Percentiles rank a stretch among this genome's conserved stretches.
Conservation (phyloP, 768 basidiomycete genomes). For the Panellus pusillus region DNA sequence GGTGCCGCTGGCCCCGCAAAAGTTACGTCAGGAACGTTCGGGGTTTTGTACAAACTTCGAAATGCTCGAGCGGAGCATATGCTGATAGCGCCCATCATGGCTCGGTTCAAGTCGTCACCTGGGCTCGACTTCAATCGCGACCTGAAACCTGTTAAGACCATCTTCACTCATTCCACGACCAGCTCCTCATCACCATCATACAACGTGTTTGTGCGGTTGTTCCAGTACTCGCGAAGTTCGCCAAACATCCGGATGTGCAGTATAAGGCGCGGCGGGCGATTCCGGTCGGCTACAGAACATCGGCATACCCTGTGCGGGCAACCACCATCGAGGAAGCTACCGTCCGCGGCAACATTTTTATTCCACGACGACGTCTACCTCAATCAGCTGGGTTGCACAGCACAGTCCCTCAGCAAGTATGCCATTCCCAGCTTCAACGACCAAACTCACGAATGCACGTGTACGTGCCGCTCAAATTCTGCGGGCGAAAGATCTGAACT, state of each 20-base stretch:
- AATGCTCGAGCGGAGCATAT: slow-evolving; percentile 5
- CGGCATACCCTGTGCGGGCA: slow-evolving; percentile 1
- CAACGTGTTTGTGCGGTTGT: neutral
- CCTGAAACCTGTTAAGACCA: slow-evolving; percentile 3
- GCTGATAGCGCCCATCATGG: slow-evolving; percentile 11
- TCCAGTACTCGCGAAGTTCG: neutral
- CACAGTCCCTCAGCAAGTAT: slow-evolving; percentile 1
- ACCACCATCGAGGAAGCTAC: slow-evolving; percentile 19
- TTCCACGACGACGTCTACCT: slow-evolving; percentile 17
- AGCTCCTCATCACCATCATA: slow-evolving; percentile 4
- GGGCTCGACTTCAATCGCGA: slow-evolving; percentile 9
- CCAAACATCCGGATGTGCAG: neutral
- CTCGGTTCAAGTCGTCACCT: neutral
- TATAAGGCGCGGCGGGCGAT: slow-evolving; percentile 2
- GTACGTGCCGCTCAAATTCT: slow-evolving; percentile 7
- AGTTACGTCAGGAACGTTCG: slow-evolving; percentile 22
- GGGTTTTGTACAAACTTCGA: slow-evolving; percentile 17
- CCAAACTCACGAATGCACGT: slow-evolving; percentile 19
- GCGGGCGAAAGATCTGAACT: slow-evolving; percentile 10
- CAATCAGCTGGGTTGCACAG: slow-evolving; percentile 12
- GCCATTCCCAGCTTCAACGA: slow-evolving; percentile 20
- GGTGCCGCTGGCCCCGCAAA: slow-evolving; percentile 16
- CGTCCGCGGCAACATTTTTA: slow-evolving; percentile 11
- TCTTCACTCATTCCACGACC: slow-evolving; percentile 1
- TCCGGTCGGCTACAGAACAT: neutral